Conservation (phyloP, 768 basidiomycete genomes). For the Coprinopsis sp. region DNA sequence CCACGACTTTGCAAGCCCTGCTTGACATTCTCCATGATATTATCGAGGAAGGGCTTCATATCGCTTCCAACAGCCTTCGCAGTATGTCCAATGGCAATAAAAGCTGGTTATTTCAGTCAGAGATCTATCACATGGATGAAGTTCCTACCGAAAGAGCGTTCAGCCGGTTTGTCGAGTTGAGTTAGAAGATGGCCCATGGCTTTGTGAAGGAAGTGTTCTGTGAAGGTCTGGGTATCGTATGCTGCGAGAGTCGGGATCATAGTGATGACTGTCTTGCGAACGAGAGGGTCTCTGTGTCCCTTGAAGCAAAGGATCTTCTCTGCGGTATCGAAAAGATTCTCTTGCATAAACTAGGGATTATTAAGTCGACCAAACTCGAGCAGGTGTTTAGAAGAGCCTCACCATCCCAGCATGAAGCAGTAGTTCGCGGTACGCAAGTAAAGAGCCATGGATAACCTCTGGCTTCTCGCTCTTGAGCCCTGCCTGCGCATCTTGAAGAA, state of each 20-base stretch:
- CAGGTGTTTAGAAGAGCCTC: conserved; percentile 21
- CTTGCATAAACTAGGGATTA: conserved; percentile 67
- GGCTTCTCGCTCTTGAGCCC: conserved; percentile 76
- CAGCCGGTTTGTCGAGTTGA: conserved; percentile 83
- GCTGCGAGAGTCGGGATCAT: conserved; percentile 93
- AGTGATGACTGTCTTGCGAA: conserved; percentile 92
- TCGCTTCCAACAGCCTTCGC: conserved; percentile 88
- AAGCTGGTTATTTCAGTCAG: conserved; percentile 46
- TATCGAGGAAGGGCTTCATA: conserved; percentile 93
- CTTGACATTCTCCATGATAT: conserved; percentile 86
- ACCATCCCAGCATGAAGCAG: conserved; percentile 94
- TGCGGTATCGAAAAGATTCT: conserved; percentile 80
- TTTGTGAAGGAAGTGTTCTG: conserved; percentile 86
- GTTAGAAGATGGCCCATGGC: conserved; percentile 89
- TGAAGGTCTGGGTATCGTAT: conserved; percentile 91
- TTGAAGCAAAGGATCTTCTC: conserved; percentile 89
- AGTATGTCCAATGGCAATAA: conserved; percentile 94
- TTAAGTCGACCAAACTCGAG: neutral
- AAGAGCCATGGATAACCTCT: conserved; percentile 88
- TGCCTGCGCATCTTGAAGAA: conserved; percentile 84
- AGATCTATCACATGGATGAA: conserved; percentile 10
- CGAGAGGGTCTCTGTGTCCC: conserved; percentile 78
- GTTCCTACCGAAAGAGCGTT: conserved; percentile 75
- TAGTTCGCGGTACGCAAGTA: conserved; percentile 88
- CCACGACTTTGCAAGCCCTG: conserved; percentile 83